These are phyloP conservation scores for Curvularia verruculosa DNA, from an alignment of 2,329 filamentous ascomycete genomes.

Conservation along the genomic window DNA sequence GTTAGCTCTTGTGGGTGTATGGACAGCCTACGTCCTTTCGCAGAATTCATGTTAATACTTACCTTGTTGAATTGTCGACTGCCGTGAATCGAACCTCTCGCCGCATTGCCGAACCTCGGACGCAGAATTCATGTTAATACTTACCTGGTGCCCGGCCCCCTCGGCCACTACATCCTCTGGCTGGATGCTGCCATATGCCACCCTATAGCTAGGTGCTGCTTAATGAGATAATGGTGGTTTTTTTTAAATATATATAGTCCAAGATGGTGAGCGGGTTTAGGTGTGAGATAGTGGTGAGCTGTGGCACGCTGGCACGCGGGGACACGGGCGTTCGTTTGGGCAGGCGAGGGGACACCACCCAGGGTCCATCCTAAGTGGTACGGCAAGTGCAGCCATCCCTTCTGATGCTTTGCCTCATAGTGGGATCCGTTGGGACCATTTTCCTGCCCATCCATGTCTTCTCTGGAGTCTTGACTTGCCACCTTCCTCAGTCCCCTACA, in stretches of 20 bases:
- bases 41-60: background rate
- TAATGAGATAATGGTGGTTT: background rate
- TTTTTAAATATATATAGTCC: constrained; percentile 1
- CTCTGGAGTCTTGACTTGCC: background rate
- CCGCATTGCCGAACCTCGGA: constrained; percentile 2
- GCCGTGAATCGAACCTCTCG: constrained; percentile 5
- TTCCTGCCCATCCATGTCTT: background rate
- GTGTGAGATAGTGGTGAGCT: background rate
- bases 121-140: background rate
- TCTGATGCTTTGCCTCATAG: background rate
- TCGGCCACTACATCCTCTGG: background rate
- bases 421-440: constrained; percentile 1
- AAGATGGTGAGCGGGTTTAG: background rate
- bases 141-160: background rate
- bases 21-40: background rate
- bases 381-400: background rate
- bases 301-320: background rate
- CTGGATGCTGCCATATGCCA: background rate
- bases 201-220: constrained; percentile 7
- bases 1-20: too few relatives aligned
- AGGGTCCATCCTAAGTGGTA: background rate
- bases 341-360: background rate
- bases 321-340: constrained; percentile 6
- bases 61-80: background rate
- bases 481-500: background rate